Evolutionary conservation across 208 protist genomes (phyloP), one percentile per base, ranked within the genome.

Genomic region (Acanthamoeba culbertsoni): DNA sequence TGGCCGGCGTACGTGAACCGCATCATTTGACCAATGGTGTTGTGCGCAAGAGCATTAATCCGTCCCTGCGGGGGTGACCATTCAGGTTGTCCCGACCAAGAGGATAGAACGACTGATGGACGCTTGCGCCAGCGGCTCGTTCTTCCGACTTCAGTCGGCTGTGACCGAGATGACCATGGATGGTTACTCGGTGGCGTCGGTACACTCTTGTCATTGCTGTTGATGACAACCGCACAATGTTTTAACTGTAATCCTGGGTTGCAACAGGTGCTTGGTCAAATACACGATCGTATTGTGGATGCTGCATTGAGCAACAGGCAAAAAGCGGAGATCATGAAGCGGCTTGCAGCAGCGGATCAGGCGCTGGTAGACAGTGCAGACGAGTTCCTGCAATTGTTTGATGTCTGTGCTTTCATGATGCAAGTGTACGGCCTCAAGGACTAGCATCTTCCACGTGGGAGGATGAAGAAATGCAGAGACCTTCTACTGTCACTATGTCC

Each of bases 351-450:
- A 26, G 77, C 90, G 2, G 98, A 98, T 89, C 97, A 97, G 84
- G 77, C 90, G 18, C 73, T 98, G 10, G 55, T 96, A 14, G 98
- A 98, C 94, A 97, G 98, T 28, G 97, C 97, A 23, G 96, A 98
- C 79, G 98, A 98, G 53, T 96, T 96, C 53, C 91, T 98, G 4
- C 97, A 98, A 92, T 53, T 98, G 46, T 86, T 98, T 8, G 93
- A 95, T 28, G 45, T 93, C 26, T 88, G 79, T 48, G 51, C 79
- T 31, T 88, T 63, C 51, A 65, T 88, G 79, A 62, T 62, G 48
- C 42, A 48, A 0, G 79, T 88, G 46, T 88, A 65, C 48, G 28
- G 37, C 0, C 35, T 43, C 40, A 5, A 43, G 28, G 65, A 75
- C 6, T 48, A 79, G 68, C 8, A n/a, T n/a, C n/a, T n/a, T n/a